Conservation (phyloP, 306 rosid genomes). For the Dryas octopetala region DNA sequence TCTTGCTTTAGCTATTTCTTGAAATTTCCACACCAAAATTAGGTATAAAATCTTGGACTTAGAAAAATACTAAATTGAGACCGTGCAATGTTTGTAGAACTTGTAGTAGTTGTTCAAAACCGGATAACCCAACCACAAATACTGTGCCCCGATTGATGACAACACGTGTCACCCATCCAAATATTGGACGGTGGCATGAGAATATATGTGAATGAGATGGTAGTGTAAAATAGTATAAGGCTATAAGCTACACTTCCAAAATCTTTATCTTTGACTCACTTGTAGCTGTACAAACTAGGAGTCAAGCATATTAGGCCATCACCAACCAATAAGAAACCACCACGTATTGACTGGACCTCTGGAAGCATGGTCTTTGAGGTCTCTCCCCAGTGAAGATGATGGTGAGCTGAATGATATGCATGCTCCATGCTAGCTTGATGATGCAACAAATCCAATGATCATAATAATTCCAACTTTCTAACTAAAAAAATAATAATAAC, state of each 20-base stretch:
- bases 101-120: neutral
- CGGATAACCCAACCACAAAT: neutral
- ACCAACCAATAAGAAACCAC: neutral
- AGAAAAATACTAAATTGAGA: neutral
- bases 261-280: neutral
- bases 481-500: no score
- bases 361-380: constrained; percentile 1
- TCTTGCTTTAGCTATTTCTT: neutral
- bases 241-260: neutral
- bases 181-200: constrained; percentile 42
- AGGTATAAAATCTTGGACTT: constrained; percentile 7
- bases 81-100: neutral
- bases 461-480: neutral
- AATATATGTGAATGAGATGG: constrained; percentile 1
- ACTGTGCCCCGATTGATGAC: neutral
- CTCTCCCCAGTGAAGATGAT: neutral
- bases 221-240: neutral
- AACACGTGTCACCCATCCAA: constrained; percentile 32
- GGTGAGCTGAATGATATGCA: neutral
- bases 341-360: neutral
- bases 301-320: neutral
- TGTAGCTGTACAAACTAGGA: neutral
- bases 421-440: neutral
- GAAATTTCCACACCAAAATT: neutral
- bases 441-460: neutral